Evolutionary conservation across 78 protist genomes (phyloP), one percentile per base, ranked within the genome.

Genomic region (Tieghemostelium lacteum): DNA sequence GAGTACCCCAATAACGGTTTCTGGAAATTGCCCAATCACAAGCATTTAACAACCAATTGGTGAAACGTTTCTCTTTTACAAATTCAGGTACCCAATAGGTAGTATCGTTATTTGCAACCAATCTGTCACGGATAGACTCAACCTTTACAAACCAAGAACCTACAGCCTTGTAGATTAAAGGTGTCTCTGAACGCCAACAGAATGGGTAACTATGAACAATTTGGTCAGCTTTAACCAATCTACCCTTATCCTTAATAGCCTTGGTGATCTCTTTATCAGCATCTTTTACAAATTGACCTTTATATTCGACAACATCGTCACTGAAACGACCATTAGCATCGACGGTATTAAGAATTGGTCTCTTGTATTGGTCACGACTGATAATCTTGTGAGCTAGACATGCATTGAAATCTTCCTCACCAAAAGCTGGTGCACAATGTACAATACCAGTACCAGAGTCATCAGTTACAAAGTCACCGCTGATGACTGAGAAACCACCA

Each of bases 151-250:
- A 99, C 99, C 99, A 98, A 52, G 96, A 85, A 29, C 98, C 97
- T 3, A 98, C 96, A 10, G 99, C 98, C 34, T 85, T 70, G 96
- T 98, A 97, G 93, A 99, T 93, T 20, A 99, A 95, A 31, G 99
- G 99, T n/a, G 99, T 97, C 31, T 98, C 96, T 33, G 93, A 93
- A 36, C 99, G 89, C 99, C 99, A 99, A 97, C 99, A 99, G 97
- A 95, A 97, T 49, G 99, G 99, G 93, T 99, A 99, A 54, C 71
- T 55, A 87, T 99, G 99, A 42, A 39, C 73, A 69, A 96, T 75
- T 24, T 45, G 6, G 40, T 75, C 98, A 12, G n/a, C 1, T 29
- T 70, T 1, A 16, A 97, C 75, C 65, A 98, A 55, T 29, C 96
- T 75, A 40, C 93, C 96, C 42, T 52, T 28, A 10, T 16, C 95